Evolutionary conservation across 345 rosid genomes (phyloP).

Genomic region (Hypericum perforatum): DNA sequence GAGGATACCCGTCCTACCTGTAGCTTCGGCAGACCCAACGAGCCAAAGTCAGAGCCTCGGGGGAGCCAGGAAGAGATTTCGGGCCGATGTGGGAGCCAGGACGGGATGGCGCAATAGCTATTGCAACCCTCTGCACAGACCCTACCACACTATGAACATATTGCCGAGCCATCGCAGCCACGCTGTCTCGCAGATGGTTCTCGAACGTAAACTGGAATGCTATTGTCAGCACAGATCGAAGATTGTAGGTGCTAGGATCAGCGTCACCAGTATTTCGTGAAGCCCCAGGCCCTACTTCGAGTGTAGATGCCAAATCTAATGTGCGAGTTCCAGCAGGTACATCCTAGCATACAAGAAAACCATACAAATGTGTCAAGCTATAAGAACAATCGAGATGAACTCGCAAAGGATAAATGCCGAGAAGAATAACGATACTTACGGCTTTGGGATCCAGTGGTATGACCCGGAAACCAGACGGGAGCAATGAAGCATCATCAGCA

Average conservation of each 20-base stretch:
- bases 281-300: background rate
- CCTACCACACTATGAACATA: background rate
- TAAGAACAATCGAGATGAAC: background rate
- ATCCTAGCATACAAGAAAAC: background rate
- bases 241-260: background rate
- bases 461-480: conserved; percentile 2
- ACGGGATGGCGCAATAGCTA: background rate
- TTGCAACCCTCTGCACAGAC: conserved; percentile 5
- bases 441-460: background rate
- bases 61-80: background rate
- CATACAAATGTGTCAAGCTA: too few relatives aligned
- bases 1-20: background rate
- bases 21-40: background rate
- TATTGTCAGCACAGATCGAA: conserved; percentile 1
- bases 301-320: background rate
- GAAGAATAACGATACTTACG: background rate
- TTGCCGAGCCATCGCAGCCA: conserved; percentile 2
- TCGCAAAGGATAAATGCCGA: too few relatives aligned
- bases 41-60: conserved; percentile 3
- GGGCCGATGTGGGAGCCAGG: background rate
- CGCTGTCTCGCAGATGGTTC: background rate
- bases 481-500: conserved; percentile 1
- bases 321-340: background rate
- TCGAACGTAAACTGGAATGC: conserved; percentile 6
- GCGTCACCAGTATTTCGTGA: background rate